phyloP scores from a whole-genome alignment of 1,284 basidiomycete genomes.

The Agroathelia rolfsii region DNA sequence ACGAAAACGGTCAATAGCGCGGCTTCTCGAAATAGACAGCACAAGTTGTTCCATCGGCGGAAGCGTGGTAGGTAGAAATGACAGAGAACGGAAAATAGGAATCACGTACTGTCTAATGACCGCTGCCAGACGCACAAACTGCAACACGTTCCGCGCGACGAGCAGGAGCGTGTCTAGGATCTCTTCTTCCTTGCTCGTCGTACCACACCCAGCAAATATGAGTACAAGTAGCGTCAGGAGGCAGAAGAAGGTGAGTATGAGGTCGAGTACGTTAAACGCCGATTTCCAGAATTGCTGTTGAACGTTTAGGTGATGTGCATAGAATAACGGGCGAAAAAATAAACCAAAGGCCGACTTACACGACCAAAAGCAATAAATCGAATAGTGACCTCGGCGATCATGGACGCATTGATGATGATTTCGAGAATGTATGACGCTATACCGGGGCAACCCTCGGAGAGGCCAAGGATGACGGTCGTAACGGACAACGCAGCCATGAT shows the following conservation, averaged over 20 bases:
- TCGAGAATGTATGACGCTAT: slow-evolving; percentile 84
- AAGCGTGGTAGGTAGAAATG: slow-evolving; percentile 3
- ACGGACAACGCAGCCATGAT: slow-evolving; percentile 85
- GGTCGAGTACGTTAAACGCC: slow-evolving; percentile 80
- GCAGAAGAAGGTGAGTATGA: slow-evolving; percentile 80
- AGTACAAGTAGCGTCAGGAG: slow-evolving; percentile 79
- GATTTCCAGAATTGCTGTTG: slow-evolving; percentile 92
- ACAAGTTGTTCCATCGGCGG: background rate
- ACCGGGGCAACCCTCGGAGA: slow-evolving; percentile 71
- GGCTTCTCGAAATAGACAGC: background rate
- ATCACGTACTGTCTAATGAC: slow-evolving; percentile 79
- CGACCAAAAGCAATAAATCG: slow-evolving; percentile 85
- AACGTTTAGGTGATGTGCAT: slow-evolving; percentile 4
- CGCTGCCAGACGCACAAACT: slow-evolving; percentile 81
- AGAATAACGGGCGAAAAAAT: too few species aligned
- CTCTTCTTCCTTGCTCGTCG: slow-evolving; percentile 79
- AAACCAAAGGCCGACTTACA: slow-evolving; percentile 38
- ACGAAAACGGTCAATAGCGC: too few species aligned
- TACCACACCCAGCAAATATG: slow-evolving; percentile 70
- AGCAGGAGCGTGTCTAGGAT: slow-evolving; percentile 84
- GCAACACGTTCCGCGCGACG: slow-evolving; percentile 83
- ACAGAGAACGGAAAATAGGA: slow-evolving; percentile 6
- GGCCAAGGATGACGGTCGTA: slow-evolving; percentile 81
- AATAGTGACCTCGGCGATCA: slow-evolving; percentile 87
- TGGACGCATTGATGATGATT: slow-evolving; percentile 80